Evolutionary conservation across 2,329 filamentous ascomycete genomes (phyloP).

Genomic region (Microdochium paspali): DNA sequence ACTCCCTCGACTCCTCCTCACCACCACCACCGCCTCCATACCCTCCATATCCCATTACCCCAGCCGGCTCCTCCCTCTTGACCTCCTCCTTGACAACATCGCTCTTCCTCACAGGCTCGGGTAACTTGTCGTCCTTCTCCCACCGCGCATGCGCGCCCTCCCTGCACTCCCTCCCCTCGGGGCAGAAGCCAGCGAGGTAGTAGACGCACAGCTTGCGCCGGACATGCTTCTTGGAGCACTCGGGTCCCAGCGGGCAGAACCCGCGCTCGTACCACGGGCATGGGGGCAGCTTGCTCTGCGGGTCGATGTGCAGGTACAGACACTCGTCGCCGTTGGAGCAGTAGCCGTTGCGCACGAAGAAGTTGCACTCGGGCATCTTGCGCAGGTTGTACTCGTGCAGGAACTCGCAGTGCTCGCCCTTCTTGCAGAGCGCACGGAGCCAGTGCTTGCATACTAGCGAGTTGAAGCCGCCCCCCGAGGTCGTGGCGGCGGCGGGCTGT

Average conservation of each 20-base stretch:
- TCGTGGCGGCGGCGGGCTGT: constrained; percentile 22
- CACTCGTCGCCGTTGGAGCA: constrained; percentile 97
- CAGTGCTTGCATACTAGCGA: constrained; percentile 97
- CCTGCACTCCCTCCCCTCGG: constrained; percentile 66
- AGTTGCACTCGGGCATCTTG: constrained; percentile 97
- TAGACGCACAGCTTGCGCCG: constrained; percentile 71
- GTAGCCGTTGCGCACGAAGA: constrained; percentile 87
- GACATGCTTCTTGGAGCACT: constrained; percentile 83
- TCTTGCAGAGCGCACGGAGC: constrained; percentile 94
- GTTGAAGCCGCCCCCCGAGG: constrained; percentile 62
- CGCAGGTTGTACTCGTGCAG: constrained; percentile 97
- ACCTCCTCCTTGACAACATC: constrained; percentile 47
- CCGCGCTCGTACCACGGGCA: constrained; percentile 91
- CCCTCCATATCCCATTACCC: constrained; percentile 25
- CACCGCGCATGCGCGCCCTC: constrained; percentile 78
- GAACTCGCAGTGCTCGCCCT: constrained; percentile 94
- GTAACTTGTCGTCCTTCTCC: constrained; percentile 53
- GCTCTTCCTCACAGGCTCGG: constrained; percentile 64
- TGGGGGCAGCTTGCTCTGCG: constrained; percentile 66
- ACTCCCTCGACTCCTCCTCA: constrained; percentile 17
- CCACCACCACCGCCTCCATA: constrained; percentile 19
- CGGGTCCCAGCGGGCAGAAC: constrained; percentile 84
- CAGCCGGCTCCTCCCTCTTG: constrained; percentile 34
- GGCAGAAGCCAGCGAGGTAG: constrained; percentile 92
- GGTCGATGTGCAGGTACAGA: constrained; percentile 82